These are phyloP conservation scores for Blastobotrys americana DNA, from an alignment of 805 yeast species.

Conservation along the genomic window DNA sequence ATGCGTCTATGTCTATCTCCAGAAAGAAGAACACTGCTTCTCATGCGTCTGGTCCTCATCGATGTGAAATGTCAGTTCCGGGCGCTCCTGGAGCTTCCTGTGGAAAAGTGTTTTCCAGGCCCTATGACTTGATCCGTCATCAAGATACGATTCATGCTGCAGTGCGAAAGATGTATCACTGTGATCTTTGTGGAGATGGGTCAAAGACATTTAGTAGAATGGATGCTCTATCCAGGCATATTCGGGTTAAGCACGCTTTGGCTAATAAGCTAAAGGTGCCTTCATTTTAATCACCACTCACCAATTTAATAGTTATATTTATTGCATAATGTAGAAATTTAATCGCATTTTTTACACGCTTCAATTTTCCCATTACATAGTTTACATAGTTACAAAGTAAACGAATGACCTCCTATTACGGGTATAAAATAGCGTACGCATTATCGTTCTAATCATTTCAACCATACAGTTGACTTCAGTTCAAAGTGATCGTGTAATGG, in stretches of 20 bases:
- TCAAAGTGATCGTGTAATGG: too few relatives aligned
- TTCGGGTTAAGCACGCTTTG: constrained; percentile 72
- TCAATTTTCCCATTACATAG: too few relatives aligned
- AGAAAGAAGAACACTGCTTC: constrained; percentile 2
- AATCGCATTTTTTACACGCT: too few relatives aligned
- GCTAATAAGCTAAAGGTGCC: neutral
- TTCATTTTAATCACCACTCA: neutral
- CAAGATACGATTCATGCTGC: constrained; percentile 94
- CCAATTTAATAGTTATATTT: neutral
- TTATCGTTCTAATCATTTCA: too few relatives aligned
- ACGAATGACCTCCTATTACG: too few relatives aligned
- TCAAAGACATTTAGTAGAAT: constrained; percentile 84
- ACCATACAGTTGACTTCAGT: too few relatives aligned
- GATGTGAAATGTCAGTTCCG: constrained; percentile 31
- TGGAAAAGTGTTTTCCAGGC: constrained; percentile 78
- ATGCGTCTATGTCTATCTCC: neutral
- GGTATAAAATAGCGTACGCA: too few relatives aligned
- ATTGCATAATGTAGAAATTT: neutral
- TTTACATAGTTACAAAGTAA: too few relatives aligned
- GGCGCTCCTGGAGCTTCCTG: constrained; percentile 60
- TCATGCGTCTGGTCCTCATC: constrained; percentile 11
- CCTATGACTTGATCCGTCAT: constrained; percentile 89
- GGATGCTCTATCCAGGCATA: constrained; percentile 91
- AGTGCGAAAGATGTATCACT: constrained; percentile 75
- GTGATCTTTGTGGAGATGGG: constrained; percentile 76